Base-by-base conservation (phyloP, 2,329 filamentous ascomycete species). In the Phoma sp. region DNA sequence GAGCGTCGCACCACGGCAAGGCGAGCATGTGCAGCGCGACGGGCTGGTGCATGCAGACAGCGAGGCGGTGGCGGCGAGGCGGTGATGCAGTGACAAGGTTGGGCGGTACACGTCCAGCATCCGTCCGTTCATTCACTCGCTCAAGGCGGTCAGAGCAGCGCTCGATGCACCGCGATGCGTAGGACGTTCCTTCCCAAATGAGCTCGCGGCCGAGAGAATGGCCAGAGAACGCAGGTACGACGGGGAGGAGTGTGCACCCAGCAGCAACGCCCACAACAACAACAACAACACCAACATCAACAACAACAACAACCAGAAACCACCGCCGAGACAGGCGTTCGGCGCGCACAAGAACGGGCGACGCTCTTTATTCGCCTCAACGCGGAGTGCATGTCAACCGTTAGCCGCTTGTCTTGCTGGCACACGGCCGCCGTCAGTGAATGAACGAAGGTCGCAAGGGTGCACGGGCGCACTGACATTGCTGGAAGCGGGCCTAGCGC, bases 401-500 rank as follows among this genome's bases (percentile, higher is more conserved):
- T 10, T 4, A 33, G 31, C 7, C 31, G 31, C 31, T 13, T 8
- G 9, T 8, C 7, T 10, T 29, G 25, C 7, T 31, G 29, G 29
- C 13, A 13, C 29, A 13, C 29, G 8, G 29, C 29, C 29, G 29
- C 29, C 29, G 12, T 29, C 3, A 2, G 8, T 29, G 27, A 29
- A 3, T 29, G 6, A 10, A 8, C 10, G 27, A 29, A 8, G 8
- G 22, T 6, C 22, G 4, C 22, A 24, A 24, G 22, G 22, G 22
- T 24, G 22, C 22, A 24, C 22, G 12, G 29, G 60, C 39, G 53
- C 47, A 51, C 51, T 55, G 57, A 57, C 63, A 35, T 25, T 52
- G 46, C 39, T 47, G 37, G 48, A 60, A 52, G 47, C 48, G 51
- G 62, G 53, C 53, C 49, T 59, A 51, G 61, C 53, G 61, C 56